Evolutionary conservation across 495 filamentous ascomycete species (phyloP), one percentile per base, ranked within the genome.

Genomic region (Penicillium fimorum): DNA sequence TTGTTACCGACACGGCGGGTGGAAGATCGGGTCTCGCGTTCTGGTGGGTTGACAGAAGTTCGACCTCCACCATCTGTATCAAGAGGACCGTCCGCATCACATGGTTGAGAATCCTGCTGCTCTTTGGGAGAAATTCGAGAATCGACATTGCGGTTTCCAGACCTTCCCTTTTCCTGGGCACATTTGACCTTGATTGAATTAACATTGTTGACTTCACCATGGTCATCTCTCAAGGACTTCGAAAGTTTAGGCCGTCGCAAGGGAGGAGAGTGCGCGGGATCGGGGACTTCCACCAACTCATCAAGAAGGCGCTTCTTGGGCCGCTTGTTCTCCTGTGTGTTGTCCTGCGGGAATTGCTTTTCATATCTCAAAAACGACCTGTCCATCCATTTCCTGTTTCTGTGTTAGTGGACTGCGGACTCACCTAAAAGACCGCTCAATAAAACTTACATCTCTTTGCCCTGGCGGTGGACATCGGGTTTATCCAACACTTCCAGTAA

Each of bases 301-400:
- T 56, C 37, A 12, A 52, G 13, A 1, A 47, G 53, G 17, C 53
- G 41, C 22, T 47, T 62, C 47, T 67, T 68, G 17, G 47, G 20
- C 3, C 8, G 29, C 12, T 58, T 68, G 10, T 42, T 12, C 29
- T 30, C 53, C 11, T 49, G 52, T 4, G 29, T 68, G 13, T 42
- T 12, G 24, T 30, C 50, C 13, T 49, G 50, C 2, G 32, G 46
- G 20, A 58, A 47, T n/a, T 64, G 47, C 5, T 44, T 38, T 30
- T 55, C 60, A 30, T 61, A 45, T 12, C 47, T 66, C 30, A 55
- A 51, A 47, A 81, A 79, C 11, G 63, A 59, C 12, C 62, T 70
- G 24, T 76, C 63, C 70, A 81, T 70, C 53, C 60, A 65, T 15
- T 67, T 57, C 17, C 75, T 79, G 30, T 11, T 29, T 2, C 27